Evolutionary conservation across 768 basidiomycete genomes (phyloP).

Genomic region (Boletus vermiculosoides): DNA sequence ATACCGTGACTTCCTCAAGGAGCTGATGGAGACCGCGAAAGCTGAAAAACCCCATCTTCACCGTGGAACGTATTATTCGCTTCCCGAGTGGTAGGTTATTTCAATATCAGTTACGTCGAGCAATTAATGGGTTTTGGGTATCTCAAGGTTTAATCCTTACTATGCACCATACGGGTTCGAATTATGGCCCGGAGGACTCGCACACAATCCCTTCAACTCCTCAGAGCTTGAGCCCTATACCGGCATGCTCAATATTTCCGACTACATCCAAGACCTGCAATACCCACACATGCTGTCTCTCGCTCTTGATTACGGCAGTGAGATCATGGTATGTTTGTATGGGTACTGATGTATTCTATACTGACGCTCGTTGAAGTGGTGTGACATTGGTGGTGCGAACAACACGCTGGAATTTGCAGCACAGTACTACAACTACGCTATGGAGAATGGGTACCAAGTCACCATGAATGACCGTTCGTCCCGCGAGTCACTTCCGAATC

Average conservation of each 20-base stretch:
- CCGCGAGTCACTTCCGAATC: neutral
- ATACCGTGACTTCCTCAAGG: conserved; percentile 49
- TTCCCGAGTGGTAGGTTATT: conserved; percentile 49
- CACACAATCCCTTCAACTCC: conserved; percentile 48
- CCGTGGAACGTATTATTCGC: conserved; percentile 57
- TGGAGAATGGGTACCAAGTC: conserved; percentile 43
- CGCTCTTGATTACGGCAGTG: conserved; percentile 45
- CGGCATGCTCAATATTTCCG: conserved; percentile 46
- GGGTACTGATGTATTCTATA: neutral
- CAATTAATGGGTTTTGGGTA: neutral
- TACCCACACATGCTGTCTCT: conserved; percentile 52
- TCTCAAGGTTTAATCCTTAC: conserved; percentile 52
- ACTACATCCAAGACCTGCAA: conserved; percentile 52
- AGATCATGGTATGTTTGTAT: conserved; percentile 48
- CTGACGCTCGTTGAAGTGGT: conserved; percentile 41
- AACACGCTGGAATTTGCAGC: conserved; percentile 45
- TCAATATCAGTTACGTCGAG: neutral
- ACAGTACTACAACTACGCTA: conserved; percentile 45
- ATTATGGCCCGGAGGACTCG: conserved; percentile 53
- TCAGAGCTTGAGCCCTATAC: conserved; percentile 53
- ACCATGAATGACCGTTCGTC: conserved; percentile 43
- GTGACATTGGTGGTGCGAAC: conserved; percentile 55
- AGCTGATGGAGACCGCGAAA: conserved; percentile 50
- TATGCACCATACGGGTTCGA: conserved; percentile 46
- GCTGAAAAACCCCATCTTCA: conserved; percentile 48